These are phyloP conservation scores for Apiospora sp. DNA, from an alignment of 2,329 filamentous ascomycete species.

Conservation along the genomic window DNA sequence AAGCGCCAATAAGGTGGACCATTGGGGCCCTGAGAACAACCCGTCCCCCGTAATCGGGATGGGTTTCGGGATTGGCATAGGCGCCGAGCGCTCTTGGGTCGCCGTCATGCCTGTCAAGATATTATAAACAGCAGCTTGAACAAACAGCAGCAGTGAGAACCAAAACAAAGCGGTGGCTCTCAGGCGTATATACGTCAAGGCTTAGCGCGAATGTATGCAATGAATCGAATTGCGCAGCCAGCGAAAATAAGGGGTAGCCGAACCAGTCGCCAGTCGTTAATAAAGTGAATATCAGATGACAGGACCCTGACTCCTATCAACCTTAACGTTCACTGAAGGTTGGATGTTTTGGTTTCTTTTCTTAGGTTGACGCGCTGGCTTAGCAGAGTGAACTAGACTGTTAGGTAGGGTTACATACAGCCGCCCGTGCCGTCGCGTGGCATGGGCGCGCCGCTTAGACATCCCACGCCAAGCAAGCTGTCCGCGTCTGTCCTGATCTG, in stretches of 20 bases:
- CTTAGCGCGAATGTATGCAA: neutral
- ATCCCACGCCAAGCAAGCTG: neutral
- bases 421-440: constrained; percentile 16
- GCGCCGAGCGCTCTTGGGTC: constrained; percentile 27
- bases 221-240: neutral
- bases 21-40: constrained; percentile 52
- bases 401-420: constrained; percentile 6
- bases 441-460: neutral
- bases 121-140: neutral
- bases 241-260: neutral
- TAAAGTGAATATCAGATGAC: neutral
- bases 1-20: constrained; percentile 61
- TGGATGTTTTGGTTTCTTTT: neutral
- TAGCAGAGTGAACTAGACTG: neutral
- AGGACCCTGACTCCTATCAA: constrained; percentile 9
- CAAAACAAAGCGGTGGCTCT: neutral
- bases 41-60: constrained; percentile 34
- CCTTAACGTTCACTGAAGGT: neutral
- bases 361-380: neutral
- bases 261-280: neutral
- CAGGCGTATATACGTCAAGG: neutral
- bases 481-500: neutral
- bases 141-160: neutral
- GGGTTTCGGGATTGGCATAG: constrained; percentile 33
- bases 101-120: constrained; percentile 32